These are phyloP conservation scores for Phyllosticta citriasiana DNA, from an alignment of 2,329 filamentous ascomycete genomes.

Conservation along the genomic window DNA sequence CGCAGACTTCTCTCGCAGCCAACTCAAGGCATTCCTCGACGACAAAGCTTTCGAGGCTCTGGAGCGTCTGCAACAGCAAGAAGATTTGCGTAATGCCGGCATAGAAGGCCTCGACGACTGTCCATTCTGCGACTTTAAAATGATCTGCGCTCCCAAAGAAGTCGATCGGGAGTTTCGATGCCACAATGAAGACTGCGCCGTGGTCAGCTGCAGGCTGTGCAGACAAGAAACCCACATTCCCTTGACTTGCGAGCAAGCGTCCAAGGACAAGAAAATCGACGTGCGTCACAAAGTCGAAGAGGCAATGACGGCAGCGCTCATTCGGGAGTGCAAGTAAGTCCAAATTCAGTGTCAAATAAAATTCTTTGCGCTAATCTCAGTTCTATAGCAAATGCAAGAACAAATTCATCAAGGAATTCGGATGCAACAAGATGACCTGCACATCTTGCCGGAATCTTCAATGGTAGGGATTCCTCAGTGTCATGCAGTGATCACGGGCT, in stretches of 20 bases:
- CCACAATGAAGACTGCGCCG: conserved; percentile 52
- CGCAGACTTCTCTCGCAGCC: conserved; percentile 47
- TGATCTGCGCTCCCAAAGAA: conserved; percentile 58
- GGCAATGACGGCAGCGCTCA: conserved; percentile 70
- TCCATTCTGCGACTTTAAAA: conserved; percentile 74
- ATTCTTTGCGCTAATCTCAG: neutral
- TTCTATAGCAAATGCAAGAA: conserved; percentile 44
- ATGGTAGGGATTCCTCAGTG: conserved; percentile 35
- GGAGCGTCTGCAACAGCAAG: conserved; percentile 61
- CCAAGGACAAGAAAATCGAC: conserved; percentile 49
- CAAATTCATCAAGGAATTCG: conserved; percentile 67
- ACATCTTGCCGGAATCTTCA: conserved; percentile 45
- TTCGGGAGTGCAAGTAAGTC: conserved; percentile 58
- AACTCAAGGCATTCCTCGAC: conserved; percentile 50
- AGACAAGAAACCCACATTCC: conserved; percentile 60
- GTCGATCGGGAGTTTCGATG: conserved; percentile 66
- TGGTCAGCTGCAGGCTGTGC: conserved; percentile 48
- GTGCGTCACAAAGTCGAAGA: conserved; percentile 65
- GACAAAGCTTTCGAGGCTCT: conserved; percentile 51
- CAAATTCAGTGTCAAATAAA: neutral
- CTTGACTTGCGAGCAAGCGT: conserved; percentile 56
- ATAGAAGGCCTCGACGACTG: conserved; percentile 66
- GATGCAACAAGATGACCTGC: conserved; percentile 80
- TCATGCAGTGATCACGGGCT: conserved; percentile 1
- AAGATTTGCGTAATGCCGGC: conserved; percentile 56